Evolutionary conservation across 805 yeast species (phyloP), one percentile per base, ranked within the genome.

Genomic region (Candida bentonensis): DNA sequence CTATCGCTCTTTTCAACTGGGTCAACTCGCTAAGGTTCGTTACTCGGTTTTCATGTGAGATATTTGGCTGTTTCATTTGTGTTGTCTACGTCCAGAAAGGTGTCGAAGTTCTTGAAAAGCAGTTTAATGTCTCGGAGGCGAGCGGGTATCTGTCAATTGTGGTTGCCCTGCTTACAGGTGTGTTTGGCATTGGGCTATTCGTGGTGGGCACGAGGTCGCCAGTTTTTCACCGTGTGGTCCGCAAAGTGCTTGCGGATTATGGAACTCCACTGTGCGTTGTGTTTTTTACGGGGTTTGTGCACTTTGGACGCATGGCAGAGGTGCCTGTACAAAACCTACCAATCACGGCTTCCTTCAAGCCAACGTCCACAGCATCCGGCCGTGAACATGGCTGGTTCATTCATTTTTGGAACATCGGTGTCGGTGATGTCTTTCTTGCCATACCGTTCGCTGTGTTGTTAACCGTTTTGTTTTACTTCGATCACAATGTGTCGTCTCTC

Each of bases 261-360:
- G 81, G 95, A 1, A 81, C 88, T 1, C 95, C 96, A 1, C 55
- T 78, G 13, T 69, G 79, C 21, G 94, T 92, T 15, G 72, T 92
- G 2, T 89, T 89, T 60, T 92, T 92, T 70, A 80, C 95, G 0
- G 96, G 94, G 0, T 86, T 89, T 52, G 73, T 79, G n/a, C 95
- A 85, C 65, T 87, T 89, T 63, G 94, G 94, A 1, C 70, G 72
- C 40, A 64, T 89, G 47, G 53, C 68, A n/a, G 56, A 68, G 21
- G 74, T 83, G 1, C 50, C 69, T 13, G 69, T 89, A 51, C 73
- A 75, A 25, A 70, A 64, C 41, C 66, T 92, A 33, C 92, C 94
- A 1, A 78, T 77, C 15, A 73, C 85, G 1, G 68, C 68, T 45
- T 68, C 96, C 0, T 92, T 81, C 56, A 70, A 68, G 28, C 96